Evolutionary conservation across 495 filamentous ascomycete genomes (phyloP).

Genomic region (Cryomyces minteri): DNA sequence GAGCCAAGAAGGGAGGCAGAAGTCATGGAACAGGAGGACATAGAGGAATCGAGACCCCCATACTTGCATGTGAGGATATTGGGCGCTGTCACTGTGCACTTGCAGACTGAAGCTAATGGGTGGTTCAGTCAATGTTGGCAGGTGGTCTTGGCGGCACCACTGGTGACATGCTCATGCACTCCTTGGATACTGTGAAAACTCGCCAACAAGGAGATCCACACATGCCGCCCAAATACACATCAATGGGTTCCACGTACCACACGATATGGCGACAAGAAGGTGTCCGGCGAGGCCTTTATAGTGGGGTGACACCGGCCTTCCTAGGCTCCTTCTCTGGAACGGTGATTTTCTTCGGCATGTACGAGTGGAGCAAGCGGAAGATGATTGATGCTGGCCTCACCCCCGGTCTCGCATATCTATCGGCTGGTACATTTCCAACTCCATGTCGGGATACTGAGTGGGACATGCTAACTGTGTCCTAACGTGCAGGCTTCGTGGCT

Average conservation of each 20-base stretch:
- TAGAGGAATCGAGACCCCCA: constrained; percentile 15
- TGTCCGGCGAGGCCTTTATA: constrained; percentile 72
- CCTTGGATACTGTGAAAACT: constrained; percentile 97
- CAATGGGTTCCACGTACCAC: constrained; percentile 71
- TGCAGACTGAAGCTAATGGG: neutral
- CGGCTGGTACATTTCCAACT: constrained; percentile 38
- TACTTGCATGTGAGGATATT: constrained; percentile 11
- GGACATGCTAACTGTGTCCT: no score
- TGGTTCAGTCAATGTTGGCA: constrained; percentile 70
- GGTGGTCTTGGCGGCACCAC: constrained; percentile 80
- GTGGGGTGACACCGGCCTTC: constrained; percentile 76
- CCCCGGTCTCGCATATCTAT: constrained; percentile 64
- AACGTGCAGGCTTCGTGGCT: constrained; percentile 54
- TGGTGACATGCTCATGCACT: constrained; percentile 97
- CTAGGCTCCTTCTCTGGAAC: constrained; percentile 89
- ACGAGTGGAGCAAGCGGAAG: constrained; percentile 83
- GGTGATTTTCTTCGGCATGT: constrained; percentile 85
- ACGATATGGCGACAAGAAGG: constrained; percentile 91
- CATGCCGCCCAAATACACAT: constrained; percentile 78
- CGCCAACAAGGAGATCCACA: constrained; percentile 91
- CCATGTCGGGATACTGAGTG: no score
- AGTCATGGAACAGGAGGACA: constrained; percentile 6
- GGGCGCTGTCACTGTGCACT: constrained; percentile 1
- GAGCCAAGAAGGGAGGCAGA: neutral
- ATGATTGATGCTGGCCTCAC: constrained; percentile 72